Evolutionary conservation across 345 rosid species (phyloP).

Genomic region (Psidium friedrichsthalianum): DNA sequence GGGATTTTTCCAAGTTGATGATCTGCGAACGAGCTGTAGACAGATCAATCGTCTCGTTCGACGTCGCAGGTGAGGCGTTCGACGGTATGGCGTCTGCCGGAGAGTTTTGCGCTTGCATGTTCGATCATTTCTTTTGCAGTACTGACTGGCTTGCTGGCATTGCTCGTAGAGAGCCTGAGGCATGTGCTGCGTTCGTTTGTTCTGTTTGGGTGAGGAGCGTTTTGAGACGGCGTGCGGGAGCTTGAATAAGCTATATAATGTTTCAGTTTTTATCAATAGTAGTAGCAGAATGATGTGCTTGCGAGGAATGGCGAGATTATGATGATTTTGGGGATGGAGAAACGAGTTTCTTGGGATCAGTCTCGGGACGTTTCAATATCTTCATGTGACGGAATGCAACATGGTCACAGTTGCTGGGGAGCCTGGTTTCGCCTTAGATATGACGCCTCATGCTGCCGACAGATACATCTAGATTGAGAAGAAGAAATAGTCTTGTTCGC

Average conservation of each 20-base stretch:
- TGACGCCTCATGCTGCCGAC: background rate
- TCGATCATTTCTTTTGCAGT: background rate
- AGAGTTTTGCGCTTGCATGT: too few species aligned
- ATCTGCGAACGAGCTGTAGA: too few species aligned
- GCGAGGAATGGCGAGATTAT: background rate
- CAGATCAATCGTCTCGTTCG: background rate
- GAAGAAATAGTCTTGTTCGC: too few species aligned
- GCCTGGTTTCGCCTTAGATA: background rate
- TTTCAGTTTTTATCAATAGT: too few species aligned
- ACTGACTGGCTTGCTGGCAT: background rate
- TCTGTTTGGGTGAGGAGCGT: too few species aligned
- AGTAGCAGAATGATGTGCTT: background rate
- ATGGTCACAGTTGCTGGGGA: background rate
- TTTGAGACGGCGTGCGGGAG: too few species aligned
- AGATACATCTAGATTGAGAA: too few species aligned
- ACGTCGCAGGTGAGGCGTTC: background rate
- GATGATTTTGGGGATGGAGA: accelerated
- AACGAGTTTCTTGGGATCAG: background rate
- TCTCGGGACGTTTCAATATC: background rate
- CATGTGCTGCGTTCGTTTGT: background rate
- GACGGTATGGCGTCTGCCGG: background rate
- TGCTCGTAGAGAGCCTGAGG: too few species aligned
- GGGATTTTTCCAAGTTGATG: too few species aligned
- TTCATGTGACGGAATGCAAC: background rate
- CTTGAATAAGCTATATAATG: too few species aligned